Evolutionary conservation across 179 eudicot species (phyloP).

Genomic region (Beta corolliflora): DNA sequence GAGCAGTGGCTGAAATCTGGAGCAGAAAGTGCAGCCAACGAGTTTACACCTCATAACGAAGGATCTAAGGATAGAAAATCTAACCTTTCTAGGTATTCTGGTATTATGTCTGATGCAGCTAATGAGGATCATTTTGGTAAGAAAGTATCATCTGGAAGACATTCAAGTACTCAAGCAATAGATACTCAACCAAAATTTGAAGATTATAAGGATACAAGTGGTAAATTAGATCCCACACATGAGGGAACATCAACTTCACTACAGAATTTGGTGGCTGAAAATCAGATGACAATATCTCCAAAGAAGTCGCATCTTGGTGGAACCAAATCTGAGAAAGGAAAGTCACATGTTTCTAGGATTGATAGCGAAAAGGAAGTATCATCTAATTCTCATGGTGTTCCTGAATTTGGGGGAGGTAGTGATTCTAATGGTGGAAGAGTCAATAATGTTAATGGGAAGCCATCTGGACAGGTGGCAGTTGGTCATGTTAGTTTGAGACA

Average conservation of each 20-base stretch:
- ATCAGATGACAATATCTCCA: slow-evolving; percentile 28
- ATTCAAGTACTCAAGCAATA: slow-evolving; percentile 17
- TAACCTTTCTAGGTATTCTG: slow-evolving; percentile 26
- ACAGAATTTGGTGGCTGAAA: slow-evolving; percentile 21
- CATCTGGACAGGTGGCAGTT: slow-evolving; percentile 16
- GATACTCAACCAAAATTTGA: slow-evolving; percentile 23
- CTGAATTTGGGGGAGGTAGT: slow-evolving; percentile 32
- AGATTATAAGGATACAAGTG: slow-evolving; percentile 20
- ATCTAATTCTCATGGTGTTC: slow-evolving; percentile 16
- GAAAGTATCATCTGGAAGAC: slow-evolving; percentile 27
- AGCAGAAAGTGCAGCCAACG: slow-evolving; percentile 21
- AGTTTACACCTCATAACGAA: slow-evolving; percentile 24
- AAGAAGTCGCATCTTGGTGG: slow-evolving; percentile 26
- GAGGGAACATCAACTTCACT: slow-evolving; percentile 24
- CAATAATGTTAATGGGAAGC: slow-evolving; percentile 26
- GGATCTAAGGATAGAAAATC: slow-evolving; percentile 30
- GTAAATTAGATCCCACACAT: slow-evolving; percentile 6
- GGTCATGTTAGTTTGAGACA: slow-evolving; percentile 26
- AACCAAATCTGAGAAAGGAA: slow-evolving; percentile 23
- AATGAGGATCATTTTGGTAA: slow-evolving; percentile 18
- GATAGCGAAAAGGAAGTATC: slow-evolving; percentile 28
- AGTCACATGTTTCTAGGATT: slow-evolving; percentile 21
- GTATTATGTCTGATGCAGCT: slow-evolving; percentile 21
- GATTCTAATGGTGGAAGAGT: slow-evolving; percentile 21
- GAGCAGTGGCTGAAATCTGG: slow-evolving; percentile 30